phyloP scores from a whole-genome alignment of 148 eudicot genomes.

The Camellia lanceoleosa region DNA sequence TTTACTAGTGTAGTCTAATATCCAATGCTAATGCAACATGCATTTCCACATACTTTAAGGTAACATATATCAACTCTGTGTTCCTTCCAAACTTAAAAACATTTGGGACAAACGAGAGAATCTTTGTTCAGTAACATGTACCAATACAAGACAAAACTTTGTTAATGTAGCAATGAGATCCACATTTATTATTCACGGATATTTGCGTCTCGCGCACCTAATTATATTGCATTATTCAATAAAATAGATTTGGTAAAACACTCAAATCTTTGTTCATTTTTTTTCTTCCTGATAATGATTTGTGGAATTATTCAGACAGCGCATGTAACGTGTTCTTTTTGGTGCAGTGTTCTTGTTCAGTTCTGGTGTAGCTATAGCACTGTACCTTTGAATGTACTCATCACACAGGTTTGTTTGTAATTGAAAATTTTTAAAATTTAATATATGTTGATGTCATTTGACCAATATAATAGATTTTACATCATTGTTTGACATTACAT shows the following conservation, averaged over 20 bases:
- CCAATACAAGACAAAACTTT: neutral
- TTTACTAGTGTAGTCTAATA: neutral
- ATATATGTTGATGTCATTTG: neutral
- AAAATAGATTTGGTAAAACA: neutral
- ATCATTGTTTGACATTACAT: neutral
- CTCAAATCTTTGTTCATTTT: no score
- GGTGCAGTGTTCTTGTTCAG: constrained; percentile 80
- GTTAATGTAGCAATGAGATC: neutral
- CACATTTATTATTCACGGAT: neutral
- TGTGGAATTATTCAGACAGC: neutral
- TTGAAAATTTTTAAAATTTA: neutral
- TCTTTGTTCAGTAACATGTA: no score
- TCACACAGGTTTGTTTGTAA: constrained; percentile 60
- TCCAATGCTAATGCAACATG: neutral
- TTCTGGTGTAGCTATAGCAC: constrained; percentile 99
- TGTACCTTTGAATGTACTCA: constrained; percentile 79
- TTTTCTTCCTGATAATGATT: neutral
- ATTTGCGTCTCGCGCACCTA: neutral
- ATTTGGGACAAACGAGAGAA: no score
- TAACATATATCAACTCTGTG: no score
- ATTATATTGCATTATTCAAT: neutral
- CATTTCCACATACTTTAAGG: no score
- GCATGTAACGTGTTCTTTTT: constrained; percentile 5
- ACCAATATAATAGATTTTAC: neutral
- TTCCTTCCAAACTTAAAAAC: no score